Evolutionary conservation across 2,329 filamentous ascomycete species (phyloP).

Genomic region (Fusarium piperis): DNA sequence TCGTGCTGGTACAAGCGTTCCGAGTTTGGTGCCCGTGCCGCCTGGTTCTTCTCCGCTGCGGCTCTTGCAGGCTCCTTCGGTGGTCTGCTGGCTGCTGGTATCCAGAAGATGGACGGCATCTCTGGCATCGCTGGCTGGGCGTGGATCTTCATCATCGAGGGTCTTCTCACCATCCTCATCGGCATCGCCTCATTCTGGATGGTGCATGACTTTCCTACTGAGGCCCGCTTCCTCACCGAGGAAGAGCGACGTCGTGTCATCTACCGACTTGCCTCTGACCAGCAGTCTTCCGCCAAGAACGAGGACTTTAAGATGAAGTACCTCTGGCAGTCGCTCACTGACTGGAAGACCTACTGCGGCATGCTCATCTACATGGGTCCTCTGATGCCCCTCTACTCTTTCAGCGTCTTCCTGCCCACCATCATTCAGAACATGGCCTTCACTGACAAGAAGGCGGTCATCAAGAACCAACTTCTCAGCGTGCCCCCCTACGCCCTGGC

Average conservation of each 20-base stretch:
- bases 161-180: conserved; percentile 74
- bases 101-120: conserved; percentile 74
- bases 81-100: conserved; percentile 77
- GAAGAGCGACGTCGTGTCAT: conserved; percentile 77
- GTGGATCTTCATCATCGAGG: conserved; percentile 77
- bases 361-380: conserved; percentile 83
- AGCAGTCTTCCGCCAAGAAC: conserved; percentile 78
- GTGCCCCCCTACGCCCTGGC: conserved; percentile 55
- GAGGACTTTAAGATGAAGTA: conserved; percentile 80
- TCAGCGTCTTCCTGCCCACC: conserved; percentile 80
- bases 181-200: conserved; percentile 78
- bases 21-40: conserved; percentile 82
- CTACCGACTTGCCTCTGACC: conserved; percentile 74
- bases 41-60: conserved; percentile 86
- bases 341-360: conserved; percentile 85
- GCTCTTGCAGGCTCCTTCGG: conserved; percentile 82
- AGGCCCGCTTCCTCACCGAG: conserved; percentile 76
- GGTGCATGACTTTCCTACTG: conserved; percentile 84
- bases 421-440: conserved; percentile 71
- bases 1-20: conserved; percentile 85
- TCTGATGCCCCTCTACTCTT: conserved; percentile 77
- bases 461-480: conserved; percentile 57
- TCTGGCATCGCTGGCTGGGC: conserved; percentile 66
- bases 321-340: conserved; percentile 75
- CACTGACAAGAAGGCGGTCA: conserved; percentile 45